Evolutionary conservation across 345 rosid genomes (phyloP).

Genomic region (Camelina laxa): DNA sequence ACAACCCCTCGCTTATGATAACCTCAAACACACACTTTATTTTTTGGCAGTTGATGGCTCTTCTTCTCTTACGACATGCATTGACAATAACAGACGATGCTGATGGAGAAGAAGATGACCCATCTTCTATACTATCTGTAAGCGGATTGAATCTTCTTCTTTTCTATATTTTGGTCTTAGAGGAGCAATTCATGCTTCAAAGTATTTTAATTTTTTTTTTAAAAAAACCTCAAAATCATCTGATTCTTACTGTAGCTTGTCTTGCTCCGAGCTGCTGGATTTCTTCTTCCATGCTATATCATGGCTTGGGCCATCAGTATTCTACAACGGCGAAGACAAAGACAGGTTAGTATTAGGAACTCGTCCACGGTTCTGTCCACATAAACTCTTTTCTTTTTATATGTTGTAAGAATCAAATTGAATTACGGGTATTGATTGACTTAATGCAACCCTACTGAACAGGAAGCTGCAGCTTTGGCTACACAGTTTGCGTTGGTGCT

Average conservation of each 20-base stretch:
- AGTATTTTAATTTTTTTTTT: too few species aligned
- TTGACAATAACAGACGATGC: conserved; percentile 65
- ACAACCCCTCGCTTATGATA: neutral
- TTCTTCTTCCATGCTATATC: conserved; percentile 94
- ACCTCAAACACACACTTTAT: neutral
- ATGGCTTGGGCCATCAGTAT: conserved; percentile 99
- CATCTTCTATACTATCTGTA: conserved; percentile 74
- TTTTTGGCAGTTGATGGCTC: conserved; percentile 74
- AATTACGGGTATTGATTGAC: conserved; percentile 6
- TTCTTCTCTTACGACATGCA: conserved; percentile 82
- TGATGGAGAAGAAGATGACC: conserved; percentile 81
- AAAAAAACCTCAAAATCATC: conserved; percentile 6
- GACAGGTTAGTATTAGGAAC: conserved; percentile 61
- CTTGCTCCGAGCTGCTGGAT: conserved; percentile 73
- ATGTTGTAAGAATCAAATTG: conserved; percentile 1
- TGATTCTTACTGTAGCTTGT: conserved; percentile 60
- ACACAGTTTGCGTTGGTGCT: conserved; percentile 92
- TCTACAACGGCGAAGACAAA: conserved; percentile 83
- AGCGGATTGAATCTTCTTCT: conserved; percentile 43
- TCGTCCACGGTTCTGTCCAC: neutral
- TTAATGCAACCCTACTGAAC: conserved; percentile 35
- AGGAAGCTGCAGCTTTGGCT: conserved; percentile 93
- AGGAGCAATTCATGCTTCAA: neutral
- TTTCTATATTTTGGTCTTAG: neutral
- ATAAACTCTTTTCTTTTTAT: neutral